These are phyloP conservation scores for Blastobotrys muscicola DNA, from an alignment of 805 yeast species.

Conservation along the genomic window DNA sequence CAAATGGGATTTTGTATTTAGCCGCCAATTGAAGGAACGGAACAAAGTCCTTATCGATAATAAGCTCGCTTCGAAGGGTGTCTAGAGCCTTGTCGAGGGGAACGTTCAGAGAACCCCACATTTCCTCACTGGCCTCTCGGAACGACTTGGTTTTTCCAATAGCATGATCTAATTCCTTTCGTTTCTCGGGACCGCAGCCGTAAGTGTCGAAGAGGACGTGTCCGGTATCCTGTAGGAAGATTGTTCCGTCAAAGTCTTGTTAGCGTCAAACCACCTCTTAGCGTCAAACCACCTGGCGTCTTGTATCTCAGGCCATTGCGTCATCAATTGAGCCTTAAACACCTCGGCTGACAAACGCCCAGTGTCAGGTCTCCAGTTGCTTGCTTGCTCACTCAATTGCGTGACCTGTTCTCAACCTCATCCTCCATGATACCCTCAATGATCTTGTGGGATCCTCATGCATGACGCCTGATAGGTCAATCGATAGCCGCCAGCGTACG, in stretches of 20 bases:
- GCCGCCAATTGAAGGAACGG: conserved; percentile 30
- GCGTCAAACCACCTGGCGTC: no score
- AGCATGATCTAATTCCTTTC: conserved; percentile 29
- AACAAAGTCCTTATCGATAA: conserved; percentile 32
- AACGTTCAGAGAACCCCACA: conserved; percentile 36
- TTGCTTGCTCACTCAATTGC: no score
- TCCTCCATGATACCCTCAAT: no score
- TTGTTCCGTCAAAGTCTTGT: conserved; percentile 36
- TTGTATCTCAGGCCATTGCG: no score
- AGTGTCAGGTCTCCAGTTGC: no score
- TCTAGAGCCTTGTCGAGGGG: conserved; percentile 30
- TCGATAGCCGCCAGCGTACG: no score
- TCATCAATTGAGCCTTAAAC: no score
- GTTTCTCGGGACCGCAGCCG: conserved; percentile 33
- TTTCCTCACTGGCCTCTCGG: conserved; percentile 34
- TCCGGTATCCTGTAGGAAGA: conserved; percentile 37
- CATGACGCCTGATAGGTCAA: no score
- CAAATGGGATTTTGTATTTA: conserved; percentile 31
- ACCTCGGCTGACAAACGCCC: no score
- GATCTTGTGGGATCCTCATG: no score
- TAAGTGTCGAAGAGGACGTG: conserved; percentile 34
- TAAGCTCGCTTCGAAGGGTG: conserved; percentile 27
- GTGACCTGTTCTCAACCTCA: no score
- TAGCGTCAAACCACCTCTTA: no score
- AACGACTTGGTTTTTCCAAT: conserved; percentile 30